Percentiles rank a stretch among this genome's conserved stretches.
phyloP scores from a whole-genome alignment of 768 basidiomycete genomes.

The Chlorophyllum brunneum region DNA sequence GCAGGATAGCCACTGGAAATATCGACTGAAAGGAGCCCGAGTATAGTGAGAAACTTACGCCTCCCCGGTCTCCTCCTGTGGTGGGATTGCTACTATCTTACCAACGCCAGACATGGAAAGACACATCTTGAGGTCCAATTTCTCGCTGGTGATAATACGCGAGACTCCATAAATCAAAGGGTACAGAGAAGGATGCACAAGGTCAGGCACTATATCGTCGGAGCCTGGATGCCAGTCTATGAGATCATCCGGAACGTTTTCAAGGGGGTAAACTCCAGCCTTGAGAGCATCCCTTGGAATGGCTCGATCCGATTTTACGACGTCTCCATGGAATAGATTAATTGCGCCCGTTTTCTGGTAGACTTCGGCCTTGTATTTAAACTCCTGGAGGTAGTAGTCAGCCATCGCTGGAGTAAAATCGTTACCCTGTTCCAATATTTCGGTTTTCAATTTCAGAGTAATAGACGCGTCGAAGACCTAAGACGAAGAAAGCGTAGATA shows the following conservation, averaged over 20 bases:
- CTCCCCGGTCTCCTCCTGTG: background rate
- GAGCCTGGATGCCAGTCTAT: conserved; percentile 44
- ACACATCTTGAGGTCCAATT: conserved; percentile 13
- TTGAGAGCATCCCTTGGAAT: conserved; percentile 22
- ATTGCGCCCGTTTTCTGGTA: conserved; percentile 13
- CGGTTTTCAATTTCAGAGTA: conserved; percentile 16
- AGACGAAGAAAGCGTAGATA: background rate
- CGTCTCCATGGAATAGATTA: conserved; percentile 12
- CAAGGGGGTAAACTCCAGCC: conserved; percentile 23
- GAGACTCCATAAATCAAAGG: conserved; percentile 31
- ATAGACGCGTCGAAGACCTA: conserved; percentile 17
- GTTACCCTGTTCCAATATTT: conserved; percentile 7
- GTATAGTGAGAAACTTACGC: too few species aligned
- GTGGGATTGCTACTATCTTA: conserved; percentile 1
- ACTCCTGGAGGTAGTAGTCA: conserved; percentile 17
- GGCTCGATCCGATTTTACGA: conserved; percentile 25
- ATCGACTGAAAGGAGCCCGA: too few species aligned
- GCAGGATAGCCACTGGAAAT: conserved; percentile 21
- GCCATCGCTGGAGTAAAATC: conserved; percentile 17
- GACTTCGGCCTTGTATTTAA: conserved; percentile 17
- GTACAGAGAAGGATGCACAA: conserved; percentile 41
- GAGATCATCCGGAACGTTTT: conserved; percentile 27
- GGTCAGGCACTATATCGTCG: conserved; percentile 36
- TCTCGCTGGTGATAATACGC: conserved; percentile 4
- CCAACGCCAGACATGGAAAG: conserved; percentile 14